Evolutionary conservation across 768 basidiomycete species (phyloP).

Genomic region (Gloeopeniophorella convolvens): DNA sequence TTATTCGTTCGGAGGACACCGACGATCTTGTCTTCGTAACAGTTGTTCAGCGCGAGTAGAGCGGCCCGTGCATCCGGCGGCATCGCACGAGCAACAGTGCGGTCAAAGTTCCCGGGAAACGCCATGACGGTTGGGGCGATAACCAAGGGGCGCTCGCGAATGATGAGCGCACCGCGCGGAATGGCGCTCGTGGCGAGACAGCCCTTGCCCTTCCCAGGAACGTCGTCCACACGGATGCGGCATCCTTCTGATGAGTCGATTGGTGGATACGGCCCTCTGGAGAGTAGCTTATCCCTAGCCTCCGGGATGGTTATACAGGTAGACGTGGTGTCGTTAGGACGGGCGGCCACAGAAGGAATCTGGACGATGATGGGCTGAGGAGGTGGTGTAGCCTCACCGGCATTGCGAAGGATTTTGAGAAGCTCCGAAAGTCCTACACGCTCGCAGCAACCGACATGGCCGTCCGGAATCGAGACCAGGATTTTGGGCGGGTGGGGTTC

Average conservation of each 20-base stretch:
- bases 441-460: constrained; percentile 12
- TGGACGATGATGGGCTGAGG: constrained; percentile 1
- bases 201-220: constrained; percentile 25
- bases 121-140: constrained; percentile 21
- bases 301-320: constrained; percentile 12
- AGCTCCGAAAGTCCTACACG: constrained; percentile 11
- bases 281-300: constrained; percentile 4
- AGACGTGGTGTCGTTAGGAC: neutral
- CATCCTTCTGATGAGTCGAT: constrained; percentile 6
- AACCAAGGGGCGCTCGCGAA: constrained; percentile 35
- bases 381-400: constrained; percentile 1
- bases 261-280: constrained; percentile 4
- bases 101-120: constrained; percentile 2
- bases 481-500: neutral
- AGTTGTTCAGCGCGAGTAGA: constrained; percentile 7
- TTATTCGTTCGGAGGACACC: constrained; percentile 12
- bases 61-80: neutral
- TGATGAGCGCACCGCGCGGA: constrained; percentile 29
- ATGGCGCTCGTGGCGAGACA: constrained; percentile 29
- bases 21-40: constrained; percentile 11
- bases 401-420: constrained; percentile 1
- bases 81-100: constrained; percentile 2
- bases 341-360: neutral
- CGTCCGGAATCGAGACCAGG: constrained; percentile 5
- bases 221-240: constrained; percentile 7